These are phyloP conservation scores for Hylodesmum podocarpum DNA, from an alignment of 306 rosid species.

Conservation along the genomic window DNA sequence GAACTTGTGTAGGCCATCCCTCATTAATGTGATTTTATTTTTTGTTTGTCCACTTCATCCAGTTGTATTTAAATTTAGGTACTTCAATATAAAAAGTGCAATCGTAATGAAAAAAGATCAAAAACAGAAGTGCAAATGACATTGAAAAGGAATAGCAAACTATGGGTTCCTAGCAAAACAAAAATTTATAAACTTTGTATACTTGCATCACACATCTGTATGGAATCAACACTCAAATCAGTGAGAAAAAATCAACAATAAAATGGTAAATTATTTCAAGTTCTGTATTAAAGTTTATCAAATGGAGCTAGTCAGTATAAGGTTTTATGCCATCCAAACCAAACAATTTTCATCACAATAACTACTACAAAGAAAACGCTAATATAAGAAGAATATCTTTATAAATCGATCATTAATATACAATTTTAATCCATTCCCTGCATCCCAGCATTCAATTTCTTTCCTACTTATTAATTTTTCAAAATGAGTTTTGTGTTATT, in stretches of 20 bases:
- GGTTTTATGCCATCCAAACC: neutral
- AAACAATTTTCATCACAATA: neutral
- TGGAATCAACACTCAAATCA: neutral
- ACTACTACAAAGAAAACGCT: neutral
- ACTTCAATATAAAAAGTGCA: neutral
- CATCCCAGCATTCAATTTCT: neutral
- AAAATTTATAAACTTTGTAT: neutral
- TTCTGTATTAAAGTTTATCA: neutral
- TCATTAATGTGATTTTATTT: neutral
- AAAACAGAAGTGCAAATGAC: neutral
- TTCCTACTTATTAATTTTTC: constrained; percentile 8
- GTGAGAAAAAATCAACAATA: neutral
- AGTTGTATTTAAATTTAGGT: neutral
- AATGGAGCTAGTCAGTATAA: neutral
- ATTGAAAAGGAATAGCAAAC: constrained; percentile 1
- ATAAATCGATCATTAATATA: constrained; percentile 8
- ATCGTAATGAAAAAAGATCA: neutral
- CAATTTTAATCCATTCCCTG: constrained; percentile 1
- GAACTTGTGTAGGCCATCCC: constrained; percentile 1
- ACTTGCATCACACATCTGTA: neutral
- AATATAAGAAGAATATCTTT: neutral
- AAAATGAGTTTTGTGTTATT: neutral
- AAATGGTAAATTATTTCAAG: neutral
- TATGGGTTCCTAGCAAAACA: constrained; percentile 7
- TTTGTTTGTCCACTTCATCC: neutral